phyloP scores from a whole-genome alignment of 805 yeast species.

The Kuraishia piskuri region DNA sequence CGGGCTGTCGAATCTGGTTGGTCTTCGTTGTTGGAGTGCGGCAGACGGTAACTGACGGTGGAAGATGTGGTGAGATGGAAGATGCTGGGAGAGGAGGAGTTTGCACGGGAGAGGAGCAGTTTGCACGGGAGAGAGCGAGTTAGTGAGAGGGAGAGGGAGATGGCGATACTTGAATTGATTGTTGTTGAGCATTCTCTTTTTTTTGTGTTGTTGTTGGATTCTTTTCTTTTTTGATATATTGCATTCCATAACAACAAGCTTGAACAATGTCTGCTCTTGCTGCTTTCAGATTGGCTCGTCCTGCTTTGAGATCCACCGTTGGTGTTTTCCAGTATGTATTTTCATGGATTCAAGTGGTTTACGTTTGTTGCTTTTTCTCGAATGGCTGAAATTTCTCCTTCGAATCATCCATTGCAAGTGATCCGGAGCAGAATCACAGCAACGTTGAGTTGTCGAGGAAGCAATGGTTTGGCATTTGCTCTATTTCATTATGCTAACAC shows the following conservation, averaged over 20 bases:
- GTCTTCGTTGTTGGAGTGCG: neutral
- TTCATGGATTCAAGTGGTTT: neutral
- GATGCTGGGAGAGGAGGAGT: too few relatives aligned
- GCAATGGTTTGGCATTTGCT: too few relatives aligned
- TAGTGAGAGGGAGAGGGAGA: neutral
- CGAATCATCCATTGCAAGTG: too few relatives aligned
- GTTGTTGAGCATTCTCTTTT: too few relatives aligned
- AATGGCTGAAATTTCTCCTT: neutral
- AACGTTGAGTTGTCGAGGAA: too few relatives aligned
- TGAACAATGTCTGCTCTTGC: constrained; percentile 23
- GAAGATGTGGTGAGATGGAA: neutral
- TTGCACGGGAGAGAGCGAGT: neutral
- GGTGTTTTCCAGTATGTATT: constrained; percentile 1
- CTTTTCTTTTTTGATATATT: too few relatives aligned
- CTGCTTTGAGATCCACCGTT: constrained; percentile 11
- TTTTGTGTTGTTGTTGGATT: too few relatives aligned
- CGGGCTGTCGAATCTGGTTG: neutral
- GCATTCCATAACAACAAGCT: neutral
- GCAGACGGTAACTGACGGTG: neutral
- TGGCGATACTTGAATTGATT: neutral
- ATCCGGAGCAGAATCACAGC: too few relatives aligned
- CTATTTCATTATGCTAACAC: too few relatives aligned
- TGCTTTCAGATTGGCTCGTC: constrained; percentile 22
- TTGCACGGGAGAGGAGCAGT: too few relatives aligned
- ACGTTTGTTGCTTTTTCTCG: constrained; percentile 5